Evolutionary conservation across 768 basidiomycete species (phyloP).

Genomic region (Leucocoprinus birnbaumii): DNA sequence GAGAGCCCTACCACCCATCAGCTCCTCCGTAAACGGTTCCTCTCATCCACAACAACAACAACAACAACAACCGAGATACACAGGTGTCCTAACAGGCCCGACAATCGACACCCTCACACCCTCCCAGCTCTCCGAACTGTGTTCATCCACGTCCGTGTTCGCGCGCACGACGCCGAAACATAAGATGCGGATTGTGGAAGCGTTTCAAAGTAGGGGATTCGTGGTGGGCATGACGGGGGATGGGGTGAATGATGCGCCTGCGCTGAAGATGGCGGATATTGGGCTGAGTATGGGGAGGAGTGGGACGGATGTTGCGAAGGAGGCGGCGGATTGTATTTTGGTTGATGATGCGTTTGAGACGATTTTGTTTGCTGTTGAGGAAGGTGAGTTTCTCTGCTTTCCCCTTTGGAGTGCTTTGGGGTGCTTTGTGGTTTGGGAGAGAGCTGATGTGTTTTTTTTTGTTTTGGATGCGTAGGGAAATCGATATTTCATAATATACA

Average conservation of each 20-base stretch:
- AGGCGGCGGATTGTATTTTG: constrained; percentile 94
- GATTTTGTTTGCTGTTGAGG: constrained; percentile 91
- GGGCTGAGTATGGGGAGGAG: constrained; percentile 98
- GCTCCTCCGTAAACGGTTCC: constrained; percentile 33
- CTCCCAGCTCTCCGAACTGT: constrained; percentile 76
- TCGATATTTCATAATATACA: constrained; percentile 99
- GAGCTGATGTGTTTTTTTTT: not conserved
- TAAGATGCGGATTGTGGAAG: constrained; percentile 96
- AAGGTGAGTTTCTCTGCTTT: constrained; percentile 72
- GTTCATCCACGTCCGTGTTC: constrained; percentile 84
- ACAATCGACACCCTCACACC: constrained; percentile 84
- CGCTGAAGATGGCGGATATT: constrained; percentile 96
- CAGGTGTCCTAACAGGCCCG: constrained; percentile 62
- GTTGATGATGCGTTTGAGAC: constrained; percentile 98
- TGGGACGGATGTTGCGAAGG: constrained; percentile 98
- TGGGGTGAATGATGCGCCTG: constrained; percentile 97
- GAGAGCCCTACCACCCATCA: constrained; percentile 33
- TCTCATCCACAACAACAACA: no score
- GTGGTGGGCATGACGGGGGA: constrained; percentile 99
- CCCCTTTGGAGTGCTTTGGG: constrained; percentile 9
- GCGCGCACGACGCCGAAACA: constrained; percentile 95
- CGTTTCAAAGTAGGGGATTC: constrained; percentile 84
- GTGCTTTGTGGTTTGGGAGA: constrained; percentile 6
- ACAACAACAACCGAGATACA: constrained; percentile 29
- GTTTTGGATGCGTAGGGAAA: constrained; percentile 54